Percentiles rank a stretch among this genome's conserved stretches.
Evolutionary conservation across 176 grass and related monocot species (phyloP).

Genomic region (Microstegium vimineum): DNA sequence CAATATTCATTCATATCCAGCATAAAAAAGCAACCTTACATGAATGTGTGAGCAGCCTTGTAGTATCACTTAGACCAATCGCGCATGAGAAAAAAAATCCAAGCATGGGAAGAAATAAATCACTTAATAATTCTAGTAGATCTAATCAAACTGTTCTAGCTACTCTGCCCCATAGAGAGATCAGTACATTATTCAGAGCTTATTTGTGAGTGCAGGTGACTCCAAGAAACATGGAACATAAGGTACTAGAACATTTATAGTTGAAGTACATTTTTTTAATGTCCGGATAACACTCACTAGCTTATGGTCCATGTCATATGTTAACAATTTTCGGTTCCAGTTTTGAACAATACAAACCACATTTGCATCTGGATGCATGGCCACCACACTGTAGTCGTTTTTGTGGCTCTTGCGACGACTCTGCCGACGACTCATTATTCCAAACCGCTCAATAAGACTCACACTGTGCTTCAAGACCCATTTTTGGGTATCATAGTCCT

Average conservation of each 20-base stretch:
- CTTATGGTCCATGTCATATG: neutral
- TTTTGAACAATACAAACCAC: neutral
- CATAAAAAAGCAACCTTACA: neutral
- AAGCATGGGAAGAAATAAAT: neutral
- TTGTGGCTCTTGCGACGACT: neutral
- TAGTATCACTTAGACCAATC: neutral
- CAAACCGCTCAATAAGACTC: neutral
- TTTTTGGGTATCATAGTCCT: neutral
- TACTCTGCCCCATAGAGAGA: neutral
- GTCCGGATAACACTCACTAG: neutral
- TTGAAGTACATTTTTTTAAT: neutral
- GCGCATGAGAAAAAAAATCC: too few species aligned
- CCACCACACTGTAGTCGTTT: neutral
- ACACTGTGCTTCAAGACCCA: neutral
- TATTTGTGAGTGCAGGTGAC: neutral
- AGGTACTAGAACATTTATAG: neutral
- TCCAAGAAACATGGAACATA: neutral
- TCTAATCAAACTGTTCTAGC: neutral
- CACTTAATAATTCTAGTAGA: neutral
- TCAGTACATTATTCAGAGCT: neutral
- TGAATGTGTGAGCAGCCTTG: neutral
- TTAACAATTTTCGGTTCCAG: neutral
- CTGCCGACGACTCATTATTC: neutral
- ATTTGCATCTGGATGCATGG: neutral
- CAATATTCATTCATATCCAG: neutral